These are phyloP conservation scores for Discostella stelligeroides DNA, from an alignment of 108 stramenopile species.

Conservation along the genomic window DNA sequence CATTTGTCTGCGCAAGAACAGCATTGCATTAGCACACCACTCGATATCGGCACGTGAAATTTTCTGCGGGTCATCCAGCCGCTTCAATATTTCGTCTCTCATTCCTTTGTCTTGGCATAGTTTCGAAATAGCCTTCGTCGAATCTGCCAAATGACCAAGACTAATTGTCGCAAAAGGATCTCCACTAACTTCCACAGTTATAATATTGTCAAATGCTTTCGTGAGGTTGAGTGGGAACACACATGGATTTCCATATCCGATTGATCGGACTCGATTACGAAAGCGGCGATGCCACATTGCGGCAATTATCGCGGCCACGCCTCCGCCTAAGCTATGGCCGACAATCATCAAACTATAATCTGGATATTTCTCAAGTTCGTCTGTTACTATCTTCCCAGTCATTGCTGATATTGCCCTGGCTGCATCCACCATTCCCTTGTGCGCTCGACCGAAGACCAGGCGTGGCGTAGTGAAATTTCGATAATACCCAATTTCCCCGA, in stretches of 20 bases:
- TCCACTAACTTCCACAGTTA: constrained; percentile 66
- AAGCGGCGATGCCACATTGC: constrained; percentile 61
- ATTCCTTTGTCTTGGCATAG: constrained; percentile 65
- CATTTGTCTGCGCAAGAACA: constrained; percentile 47
- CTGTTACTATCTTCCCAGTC: constrained; percentile 52
- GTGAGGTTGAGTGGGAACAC: constrained; percentile 29
- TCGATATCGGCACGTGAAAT: constrained; percentile 22
- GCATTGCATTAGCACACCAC: constrained; percentile 58
- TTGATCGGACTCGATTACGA: constrained; percentile 20
- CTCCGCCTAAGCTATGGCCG: constrained; percentile 75
- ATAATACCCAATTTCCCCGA: constrained; percentile 19
- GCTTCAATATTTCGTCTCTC: constrained; percentile 50
- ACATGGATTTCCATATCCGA: constrained; percentile 48
- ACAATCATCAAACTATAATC: constrained; percentile 65
- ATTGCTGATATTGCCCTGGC: constrained; percentile 48
- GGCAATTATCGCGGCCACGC: constrained; percentile 67
- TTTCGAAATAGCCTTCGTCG: constrained; percentile 50
- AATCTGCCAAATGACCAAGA: constrained; percentile 73
- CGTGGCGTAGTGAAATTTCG: not conserved
- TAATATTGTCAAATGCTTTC: constrained; percentile 15
- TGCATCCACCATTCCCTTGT: constrained; percentile 76
- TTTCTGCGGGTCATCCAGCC: constrained; percentile 38
- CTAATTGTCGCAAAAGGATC: constrained; percentile 75
- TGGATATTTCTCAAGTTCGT: constrained; percentile 50
- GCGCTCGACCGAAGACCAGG: constrained; percentile 47